Percentiles rank a stretch among this genome's conserved stretches.
These are phyloP conservation scores for Botrytis paeoniae DNA, from an alignment of 2,329 filamentous ascomycete species.

Conservation along the genomic window DNA sequence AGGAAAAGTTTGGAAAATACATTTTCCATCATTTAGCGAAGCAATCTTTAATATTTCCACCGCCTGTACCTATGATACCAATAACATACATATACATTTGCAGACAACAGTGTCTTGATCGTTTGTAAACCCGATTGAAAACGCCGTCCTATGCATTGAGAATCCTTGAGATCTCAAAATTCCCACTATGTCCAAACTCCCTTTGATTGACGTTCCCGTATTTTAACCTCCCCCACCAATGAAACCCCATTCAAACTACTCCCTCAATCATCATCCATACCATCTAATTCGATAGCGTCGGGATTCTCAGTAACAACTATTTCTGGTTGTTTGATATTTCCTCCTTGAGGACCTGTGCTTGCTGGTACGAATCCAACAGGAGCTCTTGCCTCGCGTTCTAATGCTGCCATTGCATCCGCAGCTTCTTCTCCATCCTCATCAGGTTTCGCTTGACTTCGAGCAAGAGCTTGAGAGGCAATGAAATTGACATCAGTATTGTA, in stretches of 20 bases:
- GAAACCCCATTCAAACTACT: background rate
- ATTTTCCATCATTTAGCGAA: slow-evolving; percentile 1
- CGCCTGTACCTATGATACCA: slow-evolving; percentile 11
- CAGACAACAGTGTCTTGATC: slow-evolving; percentile 2
- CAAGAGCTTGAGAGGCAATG: slow-evolving; percentile 92
- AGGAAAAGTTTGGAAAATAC: background rate
- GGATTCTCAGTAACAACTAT: slow-evolving; percentile 61
- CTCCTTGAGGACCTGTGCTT: slow-evolving; percentile 67
- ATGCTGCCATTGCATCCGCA: slow-evolving; percentile 81
- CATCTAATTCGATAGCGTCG: slow-evolving; percentile 73
- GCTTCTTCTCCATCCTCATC: slow-evolving; percentile 42
- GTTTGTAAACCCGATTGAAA: slow-evolving; percentile 12
- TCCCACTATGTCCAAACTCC: slow-evolving; percentile 18
- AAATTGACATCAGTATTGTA: slow-evolving; percentile 99
- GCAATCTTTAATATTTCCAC: slow-evolving; percentile 9
- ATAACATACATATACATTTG: slow-evolving; percentile 18
- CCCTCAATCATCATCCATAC: slow-evolving; percentile 46
- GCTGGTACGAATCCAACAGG: slow-evolving; percentile 90
- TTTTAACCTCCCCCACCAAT: slow-evolving; percentile 10
- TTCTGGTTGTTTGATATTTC: slow-evolving; percentile 46
- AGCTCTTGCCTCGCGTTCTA: slow-evolving; percentile 85
- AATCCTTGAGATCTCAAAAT: slow-evolving; percentile 5
- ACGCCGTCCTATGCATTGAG: slow-evolving; percentile 27
- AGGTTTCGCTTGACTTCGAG: slow-evolving; percentile 66
- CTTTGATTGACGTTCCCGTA: slow-evolving; percentile 13